Percentiles rank a stretch among this genome's conserved stretches.
These are phyloP conservation scores for Aspergillus bridgeri DNA, from an alignment of 495 filamentous ascomycete genomes.

Conservation along the genomic window DNA sequence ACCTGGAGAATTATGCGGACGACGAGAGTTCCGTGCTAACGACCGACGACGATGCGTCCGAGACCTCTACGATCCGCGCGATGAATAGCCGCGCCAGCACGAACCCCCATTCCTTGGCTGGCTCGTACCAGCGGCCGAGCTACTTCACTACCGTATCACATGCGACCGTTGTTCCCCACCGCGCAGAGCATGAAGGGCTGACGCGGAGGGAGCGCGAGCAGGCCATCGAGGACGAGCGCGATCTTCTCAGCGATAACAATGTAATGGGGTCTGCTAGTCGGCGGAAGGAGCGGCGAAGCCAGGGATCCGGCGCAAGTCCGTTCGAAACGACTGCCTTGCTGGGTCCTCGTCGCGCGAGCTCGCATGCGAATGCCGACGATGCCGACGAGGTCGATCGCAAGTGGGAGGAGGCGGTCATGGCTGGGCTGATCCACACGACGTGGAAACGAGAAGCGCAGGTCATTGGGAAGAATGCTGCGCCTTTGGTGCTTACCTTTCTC, in stretches of 20 bases:
- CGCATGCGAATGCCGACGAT: constrained; percentile 29
- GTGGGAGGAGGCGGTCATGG: constrained; percentile 76
- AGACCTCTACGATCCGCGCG: constrained; percentile 46
- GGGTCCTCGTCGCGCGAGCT: constrained; percentile 8
- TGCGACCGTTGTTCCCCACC: constrained; percentile 43
- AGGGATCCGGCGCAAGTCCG: background rate
- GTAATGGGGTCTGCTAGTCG: constrained; percentile 42
- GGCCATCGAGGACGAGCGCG: constrained; percentile 68
- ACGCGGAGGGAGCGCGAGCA: constrained; percentile 59
- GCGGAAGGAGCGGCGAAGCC: constrained; percentile 5
- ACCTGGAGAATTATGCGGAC: constrained; percentile 57
- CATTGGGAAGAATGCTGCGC: constrained; percentile 57
- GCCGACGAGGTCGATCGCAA: constrained; percentile 50
- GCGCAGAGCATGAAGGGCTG: constrained; percentile 46
- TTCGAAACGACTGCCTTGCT: constrained; percentile 54
- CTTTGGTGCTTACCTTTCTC: constrained; percentile 67
- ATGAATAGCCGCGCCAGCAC: constrained; percentile 33
- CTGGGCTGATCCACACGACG: constrained; percentile 73
- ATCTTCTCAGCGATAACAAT: constrained; percentile 73
- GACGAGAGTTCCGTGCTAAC: constrained; percentile 39
- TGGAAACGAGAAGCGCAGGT: constrained; percentile 80
- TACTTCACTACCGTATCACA: constrained; percentile 59
- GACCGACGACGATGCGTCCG: constrained; percentile 44
- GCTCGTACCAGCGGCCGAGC: constrained; percentile 65
- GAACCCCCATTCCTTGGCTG: constrained; percentile 55